These are phyloP conservation scores for Adansonia rubrostipa DNA, from an alignment of 441 rosid genomes.

Conservation along the genomic window DNA sequence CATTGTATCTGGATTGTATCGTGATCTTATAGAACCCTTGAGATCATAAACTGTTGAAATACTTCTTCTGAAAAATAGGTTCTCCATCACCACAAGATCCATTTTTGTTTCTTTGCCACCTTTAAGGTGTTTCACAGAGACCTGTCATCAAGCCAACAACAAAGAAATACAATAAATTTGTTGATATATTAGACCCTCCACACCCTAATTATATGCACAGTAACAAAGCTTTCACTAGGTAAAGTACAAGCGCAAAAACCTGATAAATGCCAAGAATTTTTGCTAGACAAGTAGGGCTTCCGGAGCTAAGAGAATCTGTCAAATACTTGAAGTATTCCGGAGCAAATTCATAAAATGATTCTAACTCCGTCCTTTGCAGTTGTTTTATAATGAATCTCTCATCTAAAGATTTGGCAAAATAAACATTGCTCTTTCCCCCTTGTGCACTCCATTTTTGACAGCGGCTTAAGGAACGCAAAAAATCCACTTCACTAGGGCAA, in stretches of 20 bases:
- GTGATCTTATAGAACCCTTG: conserved; percentile 82
- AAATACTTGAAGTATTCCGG: conserved; percentile 78
- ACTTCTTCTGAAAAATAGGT: conserved; percentile 78
- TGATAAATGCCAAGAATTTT: conserved; percentile 96
- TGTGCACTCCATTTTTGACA: conserved; percentile 89
- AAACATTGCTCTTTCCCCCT: conserved; percentile 97
- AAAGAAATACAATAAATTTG: conserved; percentile 17
- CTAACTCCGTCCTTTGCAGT: conserved; percentile 82
- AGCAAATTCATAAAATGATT: conserved; percentile 87
- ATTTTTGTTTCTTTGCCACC: conserved; percentile 91
- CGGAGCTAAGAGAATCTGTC: conserved; percentile 66
- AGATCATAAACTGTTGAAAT: conserved; percentile 81
- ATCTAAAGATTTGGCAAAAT: conserved; percentile 89
- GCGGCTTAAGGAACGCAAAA: conserved; percentile 83
- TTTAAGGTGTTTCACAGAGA: conserved; percentile 67
- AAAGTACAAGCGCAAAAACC: conserved; percentile 47
- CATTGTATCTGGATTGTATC: conserved; percentile 78
- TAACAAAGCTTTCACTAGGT: not conserved
- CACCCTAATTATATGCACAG: not conserved
- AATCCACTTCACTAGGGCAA: conserved; percentile 78
- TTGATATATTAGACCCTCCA: not conserved
- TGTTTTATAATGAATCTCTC: conserved; percentile 94
- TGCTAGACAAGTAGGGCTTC: conserved; percentile 94
- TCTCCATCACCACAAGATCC: conserved; percentile 98
- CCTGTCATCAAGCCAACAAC: conserved; percentile 50